phyloP scores from a whole-genome alignment of 805 yeast species.

The Tetrapisispora iriomotensis region DNA sequence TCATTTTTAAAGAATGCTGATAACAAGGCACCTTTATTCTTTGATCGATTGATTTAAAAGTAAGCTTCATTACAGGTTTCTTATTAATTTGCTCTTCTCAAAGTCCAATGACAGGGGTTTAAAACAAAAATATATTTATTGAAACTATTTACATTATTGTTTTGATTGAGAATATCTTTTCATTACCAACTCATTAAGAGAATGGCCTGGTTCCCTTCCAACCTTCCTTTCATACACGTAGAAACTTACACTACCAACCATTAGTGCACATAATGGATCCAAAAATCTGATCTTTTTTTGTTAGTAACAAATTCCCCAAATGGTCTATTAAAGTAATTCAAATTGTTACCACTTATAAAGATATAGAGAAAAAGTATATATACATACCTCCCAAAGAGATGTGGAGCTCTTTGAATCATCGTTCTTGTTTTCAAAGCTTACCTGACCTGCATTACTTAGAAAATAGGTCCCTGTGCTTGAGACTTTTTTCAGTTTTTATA shows the following conservation, averaged over 20 bases:
- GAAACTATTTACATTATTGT: background rate
- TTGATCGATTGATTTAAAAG: too few relatives aligned
- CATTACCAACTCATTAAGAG: background rate
- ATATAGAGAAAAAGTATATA: background rate
- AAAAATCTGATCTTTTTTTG: constrained; percentile 32
- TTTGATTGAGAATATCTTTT: background rate
- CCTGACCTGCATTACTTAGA: too few relatives aligned
- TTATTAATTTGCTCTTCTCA: too few relatives aligned
- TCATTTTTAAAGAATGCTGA: too few relatives aligned
- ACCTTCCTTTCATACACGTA: constrained; percentile 50
- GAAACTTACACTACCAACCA: constrained; percentile 54
- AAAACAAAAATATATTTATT: background rate
- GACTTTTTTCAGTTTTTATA: too few relatives aligned
- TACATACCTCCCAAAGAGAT: constrained; percentile 36
- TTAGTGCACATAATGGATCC: constrained; percentile 58
- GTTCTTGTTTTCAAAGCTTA: background rate
- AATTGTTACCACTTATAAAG: background rate
- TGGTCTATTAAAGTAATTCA: too few relatives aligned
- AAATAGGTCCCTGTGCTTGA: too few relatives aligned
- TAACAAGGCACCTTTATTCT: too few relatives aligned
- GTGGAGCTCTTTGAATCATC: constrained; percentile 24
- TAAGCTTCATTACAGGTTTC: too few relatives aligned
- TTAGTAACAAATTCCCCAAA: constrained; percentile 10
- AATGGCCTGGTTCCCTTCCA: constrained; percentile 16
- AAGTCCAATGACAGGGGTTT: too few relatives aligned